Base-by-base conservation (phyloP, 1,284 basidiomycete species). In the Sporisorium scitamineum region DNA sequence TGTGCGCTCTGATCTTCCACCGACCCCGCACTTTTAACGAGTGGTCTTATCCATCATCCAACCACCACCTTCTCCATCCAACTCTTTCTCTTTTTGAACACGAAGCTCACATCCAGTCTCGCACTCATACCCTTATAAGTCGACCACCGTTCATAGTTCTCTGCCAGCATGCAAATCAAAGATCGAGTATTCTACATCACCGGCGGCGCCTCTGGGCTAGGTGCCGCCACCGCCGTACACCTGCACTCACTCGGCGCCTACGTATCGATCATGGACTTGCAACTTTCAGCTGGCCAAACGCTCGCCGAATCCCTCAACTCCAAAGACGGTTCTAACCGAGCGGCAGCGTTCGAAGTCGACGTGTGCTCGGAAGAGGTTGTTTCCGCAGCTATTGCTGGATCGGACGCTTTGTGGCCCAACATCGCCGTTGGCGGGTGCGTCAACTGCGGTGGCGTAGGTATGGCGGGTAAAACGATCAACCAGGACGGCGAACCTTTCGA, bases 381-480 rank as follows among this genome's bases (percentile, higher is more conserved):
- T 0, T 22, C 37, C 4, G 48, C 34, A 2, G 86, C 85, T 1
- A 77, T 86, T 56, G 48, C 37, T 1, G 69, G 41, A 29, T 67
- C 65, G 7, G 81, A 84, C 45, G 20, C 57, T 22, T n/a, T 62
- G 5, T 85, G 80, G 78, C 53, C 74, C 2, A 57, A 53, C 0
- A 45, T 65, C 3, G 52, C 37, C 1, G 82, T 85, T 22, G 86
- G 84, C 1, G 86, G 86, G 0, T 81, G 83, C 7, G 79, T 86
- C 14, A 83, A 86, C 58, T 82, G 80, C 31, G 86, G 81, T 3
- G 86, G 86, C 0, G 81, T 86, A 0, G 85, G 78, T 5, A 85
- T 85, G 81, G 84, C 75, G 0, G 85, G 83, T 13, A 86, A 86
- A 70, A 85, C 75, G 5, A 66, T 86, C 27, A 55, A 72, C 11